These are phyloP conservation scores for Pseudonectria foliicola DNA, from an alignment of 2,329 filamentous ascomycete species.

Conservation along the genomic window DNA sequence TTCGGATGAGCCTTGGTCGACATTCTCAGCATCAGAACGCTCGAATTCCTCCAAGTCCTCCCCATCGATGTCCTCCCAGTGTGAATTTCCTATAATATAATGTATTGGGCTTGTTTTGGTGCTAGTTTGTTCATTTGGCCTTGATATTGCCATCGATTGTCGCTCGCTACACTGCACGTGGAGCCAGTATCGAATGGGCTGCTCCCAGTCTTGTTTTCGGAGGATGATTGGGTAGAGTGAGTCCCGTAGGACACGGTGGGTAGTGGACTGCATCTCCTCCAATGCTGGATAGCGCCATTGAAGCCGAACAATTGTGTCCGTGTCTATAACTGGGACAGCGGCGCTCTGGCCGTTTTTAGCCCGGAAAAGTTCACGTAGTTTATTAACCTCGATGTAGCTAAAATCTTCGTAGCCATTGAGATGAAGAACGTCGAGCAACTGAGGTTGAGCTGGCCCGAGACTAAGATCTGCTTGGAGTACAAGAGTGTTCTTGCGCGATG, in stretches of 20 bases:
- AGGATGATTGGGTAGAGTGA: conserved; percentile 7
- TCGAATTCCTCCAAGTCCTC: too few species aligned
- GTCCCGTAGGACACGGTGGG: conserved; percentile 6
- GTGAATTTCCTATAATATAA: too few species aligned
- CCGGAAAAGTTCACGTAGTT: neutral
- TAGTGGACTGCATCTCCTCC: conserved; percentile 1
- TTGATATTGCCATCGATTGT: too few species aligned
- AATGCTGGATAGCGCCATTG: conserved; percentile 4
- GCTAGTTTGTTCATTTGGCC: too few species aligned
- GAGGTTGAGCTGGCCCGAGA: neutral
- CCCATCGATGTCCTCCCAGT: too few species aligned
- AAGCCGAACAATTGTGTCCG: conserved; percentile 4
- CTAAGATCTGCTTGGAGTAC: neutral
- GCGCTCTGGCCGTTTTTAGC: neutral
- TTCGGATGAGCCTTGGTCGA: too few species aligned
- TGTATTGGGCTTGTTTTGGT: too few species aligned
- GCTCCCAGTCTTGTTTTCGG: conserved; percentile 10
- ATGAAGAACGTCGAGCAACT: neutral
- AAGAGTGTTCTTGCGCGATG: neutral
- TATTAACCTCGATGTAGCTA: neutral
- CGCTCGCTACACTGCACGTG: too few species aligned
- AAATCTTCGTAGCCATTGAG: neutral
- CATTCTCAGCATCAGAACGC: too few species aligned
- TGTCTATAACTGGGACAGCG: neutral
- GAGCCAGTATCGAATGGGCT: conserved; percentile 1